Evolutionary conservation across 2,329 filamentous ascomycete genomes (phyloP).

Genomic region (Fulvia fulva): DNA sequence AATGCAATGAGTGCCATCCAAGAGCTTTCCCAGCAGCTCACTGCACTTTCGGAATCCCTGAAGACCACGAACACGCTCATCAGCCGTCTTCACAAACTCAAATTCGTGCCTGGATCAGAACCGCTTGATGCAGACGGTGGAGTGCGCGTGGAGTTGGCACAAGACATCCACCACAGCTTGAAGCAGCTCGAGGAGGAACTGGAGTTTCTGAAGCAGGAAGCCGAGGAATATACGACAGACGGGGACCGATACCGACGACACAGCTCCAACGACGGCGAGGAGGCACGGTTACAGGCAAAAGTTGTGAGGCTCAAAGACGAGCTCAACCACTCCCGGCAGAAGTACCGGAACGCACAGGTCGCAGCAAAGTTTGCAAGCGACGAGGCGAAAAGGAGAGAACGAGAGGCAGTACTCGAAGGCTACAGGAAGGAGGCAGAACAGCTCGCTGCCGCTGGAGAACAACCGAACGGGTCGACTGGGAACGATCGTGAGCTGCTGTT

Average conservation of each 20-base stretch:
- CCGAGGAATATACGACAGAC: slow-evolving; percentile 60
- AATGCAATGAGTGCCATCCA: slow-evolving; percentile 21
- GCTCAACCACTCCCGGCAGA: slow-evolving; percentile 60
- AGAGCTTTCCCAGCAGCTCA: slow-evolving; percentile 25
- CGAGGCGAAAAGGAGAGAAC: slow-evolving; percentile 69
- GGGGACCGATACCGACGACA: slow-evolving; percentile 40
- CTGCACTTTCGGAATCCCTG: slow-evolving; percentile 49
- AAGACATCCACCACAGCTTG: slow-evolving; percentile 74
- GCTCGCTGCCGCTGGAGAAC: slow-evolving; percentile 40
- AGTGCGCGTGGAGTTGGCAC: slow-evolving; percentile 66
- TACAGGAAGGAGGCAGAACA: slow-evolving; percentile 22
- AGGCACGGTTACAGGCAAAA: slow-evolving; percentile 60
- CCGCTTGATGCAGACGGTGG: slow-evolving; percentile 52
- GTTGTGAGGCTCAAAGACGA: slow-evolving; percentile 66
- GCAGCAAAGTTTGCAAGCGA: slow-evolving; percentile 71
- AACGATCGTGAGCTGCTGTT: slow-evolving; percentile 35
- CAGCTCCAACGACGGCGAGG: slow-evolving; percentile 53
- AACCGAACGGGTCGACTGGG: slow-evolving; percentile 23
- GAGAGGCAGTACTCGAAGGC: slow-evolving; percentile 45
- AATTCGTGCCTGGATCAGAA: slow-evolving; percentile 59
- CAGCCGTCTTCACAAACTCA: slow-evolving; percentile 56
- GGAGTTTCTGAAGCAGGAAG: slow-evolving; percentile 73
- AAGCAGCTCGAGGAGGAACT: slow-evolving; percentile 79
- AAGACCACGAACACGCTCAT: slow-evolving; percentile 54
- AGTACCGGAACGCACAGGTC: slow-evolving; percentile 79